A percentile compares a stretch with the other conserved stretches of the same genome.
Conservation (phyloP, 2,329 filamentous ascomycete species). For the Sphaerulina musiva region DNA sequence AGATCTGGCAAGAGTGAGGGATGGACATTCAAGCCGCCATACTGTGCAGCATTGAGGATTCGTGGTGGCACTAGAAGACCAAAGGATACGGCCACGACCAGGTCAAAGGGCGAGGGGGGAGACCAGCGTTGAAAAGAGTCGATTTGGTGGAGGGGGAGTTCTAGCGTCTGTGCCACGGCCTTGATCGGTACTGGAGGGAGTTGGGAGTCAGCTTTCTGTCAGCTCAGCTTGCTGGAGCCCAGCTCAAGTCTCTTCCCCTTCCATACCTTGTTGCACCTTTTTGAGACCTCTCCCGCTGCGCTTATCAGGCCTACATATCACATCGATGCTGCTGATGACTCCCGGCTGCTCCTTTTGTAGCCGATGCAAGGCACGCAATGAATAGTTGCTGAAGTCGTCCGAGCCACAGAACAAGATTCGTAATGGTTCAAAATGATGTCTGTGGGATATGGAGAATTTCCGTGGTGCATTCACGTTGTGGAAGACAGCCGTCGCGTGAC, state of each 20-base stretch:
- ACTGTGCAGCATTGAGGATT: constrained; percentile 62
- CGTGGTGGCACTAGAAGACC: constrained; percentile 78
- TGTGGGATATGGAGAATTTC: background rate
- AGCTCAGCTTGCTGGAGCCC: background rate
- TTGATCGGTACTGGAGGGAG: constrained; percentile 53
- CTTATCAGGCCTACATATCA: constrained; percentile 76
- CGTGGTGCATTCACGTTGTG: background rate
- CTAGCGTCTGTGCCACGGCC: constrained; percentile 55
- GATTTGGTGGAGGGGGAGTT: constrained; percentile 63
- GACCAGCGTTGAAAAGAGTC: constrained; percentile 81
- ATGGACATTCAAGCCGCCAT: constrained; percentile 89
- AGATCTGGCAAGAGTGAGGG: constrained; percentile 76
- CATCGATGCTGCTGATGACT: constrained; percentile 70
- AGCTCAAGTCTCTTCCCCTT: background rate
- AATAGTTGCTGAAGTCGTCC: constrained; percentile 78
- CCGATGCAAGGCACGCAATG: constrained; percentile 33
- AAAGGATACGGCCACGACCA: constrained; percentile 90
- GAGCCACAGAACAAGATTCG: constrained; percentile 91
- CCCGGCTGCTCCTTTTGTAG: constrained; percentile 25
- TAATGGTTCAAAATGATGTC: constrained; percentile 48
- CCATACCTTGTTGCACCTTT: constrained; percentile 55
- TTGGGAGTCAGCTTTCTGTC: background rate
- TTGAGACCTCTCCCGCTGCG: constrained; percentile 63
- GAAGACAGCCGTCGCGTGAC: background rate
- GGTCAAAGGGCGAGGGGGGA: constrained; percentile 56